A percentile compares a stretch with the other conserved stretches of the same genome.
These are phyloP conservation scores for Geosmithia morbida DNA, from an alignment of 2,329 filamentous ascomycete genomes.

Conservation along the genomic window DNA sequence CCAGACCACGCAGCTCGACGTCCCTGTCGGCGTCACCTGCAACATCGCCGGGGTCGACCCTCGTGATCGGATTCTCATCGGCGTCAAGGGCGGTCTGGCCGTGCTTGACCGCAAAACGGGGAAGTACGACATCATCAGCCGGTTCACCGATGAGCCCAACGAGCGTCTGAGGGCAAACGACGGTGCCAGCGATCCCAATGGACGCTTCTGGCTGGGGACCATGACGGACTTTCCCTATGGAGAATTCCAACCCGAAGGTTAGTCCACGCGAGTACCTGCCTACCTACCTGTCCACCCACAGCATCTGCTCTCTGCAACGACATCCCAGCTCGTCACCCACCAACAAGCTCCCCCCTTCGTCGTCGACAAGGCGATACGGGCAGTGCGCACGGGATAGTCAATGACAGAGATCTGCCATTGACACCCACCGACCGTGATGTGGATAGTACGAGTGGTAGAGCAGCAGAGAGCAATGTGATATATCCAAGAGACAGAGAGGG, in stretches of 20 bases:
- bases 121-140: conserved; percentile 35
- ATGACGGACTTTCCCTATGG: conserved; percentile 62
- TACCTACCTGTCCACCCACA: too few relatives aligned
- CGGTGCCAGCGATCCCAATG: conserved; percentile 64
- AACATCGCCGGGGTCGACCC: conserved; percentile 57
- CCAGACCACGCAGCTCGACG: conserved; percentile 42
- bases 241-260: conserved; percentile 45
- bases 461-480: too few relatives aligned
- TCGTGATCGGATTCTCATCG: conserved; percentile 55
- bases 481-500: too few relatives aligned
- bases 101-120: conserved; percentile 51
- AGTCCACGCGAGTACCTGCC: background rate
- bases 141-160: conserved; percentile 27
- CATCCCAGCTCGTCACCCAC: background rate
- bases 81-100: conserved; percentile 72
- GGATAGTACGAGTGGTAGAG: too few relatives aligned
- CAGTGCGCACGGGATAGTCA: too few relatives aligned
- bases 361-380: too few relatives aligned
- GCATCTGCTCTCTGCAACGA: background rate
- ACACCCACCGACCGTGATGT: too few relatives aligned
- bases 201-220: conserved; percentile 71
- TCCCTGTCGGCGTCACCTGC: conserved; percentile 52
- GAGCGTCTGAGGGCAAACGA: conserved; percentile 61
- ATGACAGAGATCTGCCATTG: too few relatives aligned
- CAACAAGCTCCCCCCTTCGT: too few relatives aligned